Evolutionary conservation across 2,329 filamentous ascomycete species (phyloP), one percentile per base, ranked within the genome.

Genomic region (Hirsutella rhossiliensis): DNA sequence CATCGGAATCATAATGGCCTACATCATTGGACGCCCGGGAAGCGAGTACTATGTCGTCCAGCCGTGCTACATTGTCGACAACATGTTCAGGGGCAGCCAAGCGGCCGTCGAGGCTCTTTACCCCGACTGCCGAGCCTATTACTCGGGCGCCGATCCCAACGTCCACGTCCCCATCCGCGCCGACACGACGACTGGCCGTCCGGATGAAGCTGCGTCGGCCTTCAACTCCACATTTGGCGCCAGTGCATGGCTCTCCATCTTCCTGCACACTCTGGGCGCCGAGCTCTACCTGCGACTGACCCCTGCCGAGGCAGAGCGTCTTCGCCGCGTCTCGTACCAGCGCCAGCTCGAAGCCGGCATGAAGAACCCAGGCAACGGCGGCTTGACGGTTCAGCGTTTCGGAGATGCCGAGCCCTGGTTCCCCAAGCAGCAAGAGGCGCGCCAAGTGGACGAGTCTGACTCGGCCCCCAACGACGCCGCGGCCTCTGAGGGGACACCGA

Each of bases 321-420:
- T 81, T 40, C 65, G 76, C 11, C 62, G 66, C n/a, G 64, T 80
- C 2, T 75, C 70, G 6, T 78, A 75, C 50, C 67, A 76, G 53
- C 62, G 68, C 38, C 76, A 81, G 50, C 48, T 76, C 7, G 72
- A 73, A 48, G 67, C 70, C 5, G 75, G 75, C 0, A 66, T 72
- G 57, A 63, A 55, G 38, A 62, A 66, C n/a, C 68, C 75, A 0
- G 73, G 70, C 0, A 63, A 63, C 19, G 63, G 65, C 3, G 72
- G 71, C 1, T 51, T 71, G 36, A 70, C 67, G 2, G 61, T 53
- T 1, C 68, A 72, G 50, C 56, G 59, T 5, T 38, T 42, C 8
- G 40, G 40, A 32, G 40, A 42, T 27, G 30, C 40, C 12, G 30
- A 40, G 17, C 38, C 38, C 52, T 64, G 34, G 34, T 37, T 37